Evolutionary conservation across 2,329 filamentous ascomycete genomes (phyloP).

Genomic region (Amauroascus niger): DNA sequence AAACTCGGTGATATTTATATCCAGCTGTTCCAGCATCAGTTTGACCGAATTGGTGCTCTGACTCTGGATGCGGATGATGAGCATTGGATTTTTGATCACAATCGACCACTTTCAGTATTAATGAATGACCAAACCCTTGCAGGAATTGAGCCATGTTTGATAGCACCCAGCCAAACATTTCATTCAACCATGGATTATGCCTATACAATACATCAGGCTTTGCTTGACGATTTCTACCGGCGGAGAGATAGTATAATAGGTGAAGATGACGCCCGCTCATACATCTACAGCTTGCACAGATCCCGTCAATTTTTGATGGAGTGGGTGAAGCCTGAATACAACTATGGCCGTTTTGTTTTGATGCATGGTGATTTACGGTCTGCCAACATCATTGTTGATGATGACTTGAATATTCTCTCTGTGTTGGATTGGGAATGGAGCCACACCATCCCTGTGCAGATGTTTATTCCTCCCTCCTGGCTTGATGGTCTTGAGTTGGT

Average conservation of each 20-base stretch:
- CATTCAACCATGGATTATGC: slow-evolving; percentile 12
- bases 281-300: slow-evolving; percentile 7
- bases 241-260: slow-evolving; percentile 1
- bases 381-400: slow-evolving; percentile 11
- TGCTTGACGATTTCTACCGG: slow-evolving; percentile 13
- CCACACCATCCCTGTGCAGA: slow-evolving; percentile 8
- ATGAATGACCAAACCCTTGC: slow-evolving; percentile 10
- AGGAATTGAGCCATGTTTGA: neutral
- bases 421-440: slow-evolving; percentile 13
- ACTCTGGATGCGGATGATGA: slow-evolving; percentile 8
- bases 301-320: slow-evolving; percentile 10
- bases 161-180: slow-evolving; percentile 6
- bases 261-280: slow-evolving; percentile 14
- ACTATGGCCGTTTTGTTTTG: slow-evolving; percentile 13
- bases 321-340: slow-evolving; percentile 10
- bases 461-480: slow-evolving; percentile 10
- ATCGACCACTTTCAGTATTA: slow-evolving; percentile 5
- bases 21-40: slow-evolving; percentile 10
- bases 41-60: slow-evolving; percentile 10
- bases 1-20: slow-evolving; percentile 11
- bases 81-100: slow-evolving; percentile 9
- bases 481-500: neutral
- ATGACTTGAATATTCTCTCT: slow-evolving; percentile 10
- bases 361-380: slow-evolving; percentile 14
- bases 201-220: slow-evolving; percentile 1